phyloP scores from a whole-genome alignment of 1,139 yeast genomes.

The Taphrina deformans region DNA sequence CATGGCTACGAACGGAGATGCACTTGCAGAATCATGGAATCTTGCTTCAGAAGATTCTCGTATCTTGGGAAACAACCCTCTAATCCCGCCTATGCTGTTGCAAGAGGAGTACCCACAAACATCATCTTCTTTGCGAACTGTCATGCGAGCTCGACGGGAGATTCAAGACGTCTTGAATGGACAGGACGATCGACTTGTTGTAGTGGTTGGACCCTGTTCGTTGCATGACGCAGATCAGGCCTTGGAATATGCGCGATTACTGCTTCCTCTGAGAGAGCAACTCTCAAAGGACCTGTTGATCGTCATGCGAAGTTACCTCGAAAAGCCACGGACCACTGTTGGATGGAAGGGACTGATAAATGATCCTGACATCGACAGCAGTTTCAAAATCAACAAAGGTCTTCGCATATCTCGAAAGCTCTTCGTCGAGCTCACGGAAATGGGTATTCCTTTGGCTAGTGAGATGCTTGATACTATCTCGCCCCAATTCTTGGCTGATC shows the following conservation, averaged over 20 bases:
- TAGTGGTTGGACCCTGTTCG: constrained; percentile 95
- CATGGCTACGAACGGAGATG: constrained; percentile 7
- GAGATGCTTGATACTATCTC: constrained; percentile 98
- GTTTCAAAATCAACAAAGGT: constrained; percentile 94
- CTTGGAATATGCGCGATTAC: constrained; percentile 73
- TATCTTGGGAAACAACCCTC: constrained; percentile 87
- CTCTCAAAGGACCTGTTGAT: constrained; percentile 74
- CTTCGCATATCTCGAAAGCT: constrained; percentile 82
- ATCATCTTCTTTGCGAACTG: constrained; percentile 59
- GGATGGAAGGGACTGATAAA: constrained; percentile 98
- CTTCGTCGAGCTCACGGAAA: constrained; percentile 76
- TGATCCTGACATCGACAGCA: constrained; percentile 93
- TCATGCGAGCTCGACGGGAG: constrained; percentile 72
- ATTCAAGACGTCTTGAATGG: constrained; percentile 72
- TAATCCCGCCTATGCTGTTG: constrained; percentile 88
- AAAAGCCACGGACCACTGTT: constrained; percentile 97
- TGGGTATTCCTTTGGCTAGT: constrained; percentile 80
- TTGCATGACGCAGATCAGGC: constrained; percentile 94
- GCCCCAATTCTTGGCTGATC: constrained; percentile 88
- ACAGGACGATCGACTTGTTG: constrained; percentile 72
- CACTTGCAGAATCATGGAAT: constrained; percentile 30
- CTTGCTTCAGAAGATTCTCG: constrained; percentile 33
- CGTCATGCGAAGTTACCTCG: constrained; percentile 96
- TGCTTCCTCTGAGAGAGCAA: constrained; percentile 61
- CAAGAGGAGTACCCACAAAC: constrained; percentile 84